Conservation (phyloP, 2,329 filamentous ascomycete genomes). For the Didymella pomorum region DNA sequence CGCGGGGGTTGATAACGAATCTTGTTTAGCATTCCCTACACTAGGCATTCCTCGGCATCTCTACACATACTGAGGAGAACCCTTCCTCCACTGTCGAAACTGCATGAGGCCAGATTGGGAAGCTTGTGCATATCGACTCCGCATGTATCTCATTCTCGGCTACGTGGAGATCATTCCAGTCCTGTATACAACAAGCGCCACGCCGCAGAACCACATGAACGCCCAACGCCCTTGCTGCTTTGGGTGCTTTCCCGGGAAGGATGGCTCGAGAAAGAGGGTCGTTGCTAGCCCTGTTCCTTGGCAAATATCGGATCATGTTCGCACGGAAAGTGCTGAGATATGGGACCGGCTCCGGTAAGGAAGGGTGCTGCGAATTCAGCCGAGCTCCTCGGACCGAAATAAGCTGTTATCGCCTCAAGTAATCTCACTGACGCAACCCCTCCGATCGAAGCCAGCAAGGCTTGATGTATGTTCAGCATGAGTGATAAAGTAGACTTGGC, state of each 20-base stretch:
- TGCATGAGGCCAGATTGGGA: slow-evolving; percentile 34
- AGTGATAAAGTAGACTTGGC: slow-evolving; percentile 4
- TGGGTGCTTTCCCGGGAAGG: slow-evolving; percentile 15
- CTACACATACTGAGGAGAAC: slow-evolving; percentile 27
- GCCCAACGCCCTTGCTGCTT: slow-evolving; percentile 23
- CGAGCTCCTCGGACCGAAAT: slow-evolving; percentile 9
- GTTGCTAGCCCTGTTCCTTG: slow-evolving; percentile 17
- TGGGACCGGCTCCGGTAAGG: slow-evolving; percentile 12
- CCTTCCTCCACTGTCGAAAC: slow-evolving; percentile 30
- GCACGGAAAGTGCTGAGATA: slow-evolving; percentile 5
- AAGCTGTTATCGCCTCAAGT: background rate
- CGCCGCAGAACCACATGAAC: slow-evolving; percentile 45
- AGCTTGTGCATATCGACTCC: slow-evolving; percentile 41
- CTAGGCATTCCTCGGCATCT: slow-evolving; percentile 12
- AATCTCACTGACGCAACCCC: background rate
- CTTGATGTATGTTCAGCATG: background rate
- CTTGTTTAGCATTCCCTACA: slow-evolving; percentile 17
- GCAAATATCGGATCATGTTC: slow-evolving; percentile 14
- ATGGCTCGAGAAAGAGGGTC: slow-evolving; percentile 2
- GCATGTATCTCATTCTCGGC: slow-evolving; percentile 45
- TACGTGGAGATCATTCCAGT: slow-evolving; percentile 46
- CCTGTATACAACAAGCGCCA: slow-evolving; percentile 33
- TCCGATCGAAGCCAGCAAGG: background rate
- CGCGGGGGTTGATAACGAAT: background rate
- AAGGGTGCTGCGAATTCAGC: slow-evolving; percentile 2